Conservation (phyloP, 2,329 filamentous ascomycete species). For the Cryoendolithus antarcticus region DNA sequence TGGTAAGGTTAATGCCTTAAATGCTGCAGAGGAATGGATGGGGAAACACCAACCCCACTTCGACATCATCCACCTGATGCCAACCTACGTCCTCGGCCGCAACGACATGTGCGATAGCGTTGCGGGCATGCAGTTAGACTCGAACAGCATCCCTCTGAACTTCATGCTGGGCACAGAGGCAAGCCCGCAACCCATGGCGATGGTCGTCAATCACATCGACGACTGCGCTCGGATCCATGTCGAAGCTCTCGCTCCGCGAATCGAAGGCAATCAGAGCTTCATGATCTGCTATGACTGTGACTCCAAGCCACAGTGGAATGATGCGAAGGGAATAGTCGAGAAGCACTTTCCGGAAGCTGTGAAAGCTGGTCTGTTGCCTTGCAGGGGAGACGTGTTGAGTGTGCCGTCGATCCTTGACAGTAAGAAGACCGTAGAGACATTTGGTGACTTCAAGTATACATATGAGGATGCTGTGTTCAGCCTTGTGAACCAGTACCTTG, state of each 20-base stretch:
- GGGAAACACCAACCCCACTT: constrained; percentile 13
- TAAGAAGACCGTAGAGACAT: constrained; percentile 9
- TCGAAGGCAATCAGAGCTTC: constrained; percentile 12
- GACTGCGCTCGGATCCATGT: constrained; percentile 23
- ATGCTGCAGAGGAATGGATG: constrained; percentile 14
- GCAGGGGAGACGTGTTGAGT: constrained; percentile 3
- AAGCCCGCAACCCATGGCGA: background rate
- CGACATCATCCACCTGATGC: constrained; percentile 20
- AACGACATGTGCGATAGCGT: constrained; percentile 17
- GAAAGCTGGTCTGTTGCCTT: constrained; percentile 7
- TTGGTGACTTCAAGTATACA: constrained; percentile 8
- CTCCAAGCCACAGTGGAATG: constrained; percentile 2
- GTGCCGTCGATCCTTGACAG: constrained; percentile 4
- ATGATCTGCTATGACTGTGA: constrained; percentile 6
- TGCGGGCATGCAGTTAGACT: constrained; percentile 10
- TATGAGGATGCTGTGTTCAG: constrained; percentile 10
- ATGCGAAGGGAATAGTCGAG: constrained; percentile 8
- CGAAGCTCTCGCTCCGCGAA: constrained; percentile 12
- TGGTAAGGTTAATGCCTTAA: constrained; percentile 15
- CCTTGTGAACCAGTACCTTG: constrained; percentile 9
- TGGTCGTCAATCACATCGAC: constrained; percentile 13
- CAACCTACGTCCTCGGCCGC: constrained; percentile 19
- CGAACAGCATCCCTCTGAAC: constrained; percentile 13
- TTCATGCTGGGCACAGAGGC: constrained; percentile 9
- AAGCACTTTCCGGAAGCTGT: constrained; percentile 4